Evolutionary conservation across 176 grass and related monocot species (phyloP), one percentile per base, ranked within the genome.

Genomic region (Aechmea fasciata): DNA sequence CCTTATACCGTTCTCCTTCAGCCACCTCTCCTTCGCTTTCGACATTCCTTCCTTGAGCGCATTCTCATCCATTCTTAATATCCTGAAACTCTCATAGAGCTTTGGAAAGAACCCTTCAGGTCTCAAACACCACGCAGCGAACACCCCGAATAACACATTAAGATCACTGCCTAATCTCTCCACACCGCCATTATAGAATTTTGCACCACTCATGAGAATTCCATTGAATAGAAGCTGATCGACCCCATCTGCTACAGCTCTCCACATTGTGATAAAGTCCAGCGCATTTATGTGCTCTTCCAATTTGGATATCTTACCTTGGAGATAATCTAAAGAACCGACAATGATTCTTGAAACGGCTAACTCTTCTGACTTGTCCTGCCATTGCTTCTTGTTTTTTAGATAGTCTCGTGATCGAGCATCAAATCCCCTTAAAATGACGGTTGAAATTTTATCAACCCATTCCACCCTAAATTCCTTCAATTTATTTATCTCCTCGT

Each of bases 361-460:
- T 47, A 77, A 47, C 18, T 78, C 84, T 55, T 93, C 90, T 13
- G 79, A 77, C 65, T 85, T 83, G 66, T 90, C 94, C 13, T 75
- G 79, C 94, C 94, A 99, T 61, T 90, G 94, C 72, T 65, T 79
- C 73, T 71, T 99, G 54, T 90, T 99, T 82, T 90, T 99, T 10
- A 99, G 63, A 72, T 93, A 90, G 48, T 99, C 90, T 29, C 82
- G 73, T 9, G 66, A 87, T 50, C 78, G 76, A 17, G 80, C 67
- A 90, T 88, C 84, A 73, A 99, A 99, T 63, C 72, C 84, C 76
- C 90, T 90, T 66, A 93, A 79, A 82, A 99, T 88, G 57, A 99
- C 80, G 6, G 82, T 93, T 10, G 78, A 79, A 28, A 99, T 83
- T 74, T 93, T 99, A 22, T 88, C 82, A 8, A 82, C 78, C 94